Evolutionary conservation across 768 basidiomycete genomes (phyloP).

Genomic region (Xerocomellus chrysenteron): DNA sequence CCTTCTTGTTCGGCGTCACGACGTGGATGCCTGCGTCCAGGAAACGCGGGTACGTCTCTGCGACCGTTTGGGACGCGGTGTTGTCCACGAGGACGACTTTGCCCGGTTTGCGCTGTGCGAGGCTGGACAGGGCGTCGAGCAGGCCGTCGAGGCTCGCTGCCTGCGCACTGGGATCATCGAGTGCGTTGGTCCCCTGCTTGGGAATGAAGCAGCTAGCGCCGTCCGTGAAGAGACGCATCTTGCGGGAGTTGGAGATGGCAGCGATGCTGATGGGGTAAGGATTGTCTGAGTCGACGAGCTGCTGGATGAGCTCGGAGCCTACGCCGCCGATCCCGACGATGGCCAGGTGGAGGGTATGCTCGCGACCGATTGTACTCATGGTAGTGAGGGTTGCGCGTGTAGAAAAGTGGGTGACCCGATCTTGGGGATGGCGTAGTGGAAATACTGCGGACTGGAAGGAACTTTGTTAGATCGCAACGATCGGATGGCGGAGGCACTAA

Average conservation of each 20-base stretch:
- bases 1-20: constrained; percentile 98
- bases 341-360: constrained; percentile 54
- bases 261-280: constrained; percentile 64
- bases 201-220: constrained; percentile 40
- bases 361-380: constrained; percentile 18
- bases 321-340: constrained; percentile 93
- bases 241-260: constrained; percentile 66
- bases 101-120: constrained; percentile 43
- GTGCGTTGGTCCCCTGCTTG: constrained; percentile 45
- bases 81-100: constrained; percentile 85
- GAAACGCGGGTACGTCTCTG: constrained; percentile 78
- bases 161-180: constrained; percentile 42
- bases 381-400: background rate
- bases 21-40: constrained; percentile 78
- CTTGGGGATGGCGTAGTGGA: background rate
- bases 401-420: background rate
- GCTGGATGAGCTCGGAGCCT: constrained; percentile 81
- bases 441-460: background rate
- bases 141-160: constrained; percentile 38
- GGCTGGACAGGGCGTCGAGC: constrained; percentile 40
- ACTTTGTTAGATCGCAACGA: constrained; percentile 11
- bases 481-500: constrained; percentile 9
- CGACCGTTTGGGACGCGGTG: constrained; percentile 83
- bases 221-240: constrained; percentile 52
- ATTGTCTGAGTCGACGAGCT: constrained; percentile 57